Evolutionary conservation across 371 early-diverging fungal genomes (phyloP).

Genomic region (Dinochytrium kinnereticum): DNA sequence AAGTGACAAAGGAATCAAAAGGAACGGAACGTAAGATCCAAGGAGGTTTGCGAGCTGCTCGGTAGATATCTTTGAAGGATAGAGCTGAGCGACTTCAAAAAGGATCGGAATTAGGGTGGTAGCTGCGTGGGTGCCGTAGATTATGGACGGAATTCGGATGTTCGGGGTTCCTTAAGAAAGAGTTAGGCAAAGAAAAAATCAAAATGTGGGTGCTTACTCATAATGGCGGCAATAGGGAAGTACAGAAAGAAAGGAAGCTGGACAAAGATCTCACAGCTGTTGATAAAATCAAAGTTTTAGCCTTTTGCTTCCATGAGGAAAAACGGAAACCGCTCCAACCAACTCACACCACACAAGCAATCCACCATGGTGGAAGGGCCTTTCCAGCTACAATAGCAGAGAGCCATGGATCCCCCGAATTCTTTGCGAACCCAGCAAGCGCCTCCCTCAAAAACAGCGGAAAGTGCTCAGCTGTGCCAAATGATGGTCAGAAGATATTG

Average conservation of each 20-base stretch:
- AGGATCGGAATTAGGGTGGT: constrained; percentile 66
- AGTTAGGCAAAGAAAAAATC: too few species aligned
- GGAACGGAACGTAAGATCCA: constrained; percentile 15
- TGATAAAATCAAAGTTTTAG: neutral
- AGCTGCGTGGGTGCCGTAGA: constrained; percentile 9
- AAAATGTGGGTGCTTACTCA: neutral
- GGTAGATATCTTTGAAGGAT: neutral
- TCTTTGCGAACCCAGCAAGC: constrained; percentile 10
- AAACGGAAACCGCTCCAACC: neutral
- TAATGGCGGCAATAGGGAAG: constrained; percentile 9
- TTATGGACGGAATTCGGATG: constrained; percentile 58
- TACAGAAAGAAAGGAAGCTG: constrained; percentile 19
- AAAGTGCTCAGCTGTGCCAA: constrained; percentile 9
- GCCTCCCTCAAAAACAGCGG: constrained; percentile 3
- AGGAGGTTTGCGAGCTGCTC: constrained; percentile 3
- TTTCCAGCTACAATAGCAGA: neutral
- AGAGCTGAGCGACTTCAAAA: constrained; percentile 30
- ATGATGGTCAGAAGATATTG: neutral
- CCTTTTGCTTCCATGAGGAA: neutral
- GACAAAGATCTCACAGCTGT: neutral
- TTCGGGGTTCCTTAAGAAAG: constrained; percentile 1
- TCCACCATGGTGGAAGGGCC: constrained; percentile 18
- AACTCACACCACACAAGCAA: neutral
- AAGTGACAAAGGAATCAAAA: constrained; percentile 5
- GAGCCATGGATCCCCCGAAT: constrained; percentile 16